A percentile compares a stretch with the other conserved stretches of the same genome.
Conservation (phyloP, 176 grass and related monocot species). For the Hsuehochloa calcarea region DNA sequence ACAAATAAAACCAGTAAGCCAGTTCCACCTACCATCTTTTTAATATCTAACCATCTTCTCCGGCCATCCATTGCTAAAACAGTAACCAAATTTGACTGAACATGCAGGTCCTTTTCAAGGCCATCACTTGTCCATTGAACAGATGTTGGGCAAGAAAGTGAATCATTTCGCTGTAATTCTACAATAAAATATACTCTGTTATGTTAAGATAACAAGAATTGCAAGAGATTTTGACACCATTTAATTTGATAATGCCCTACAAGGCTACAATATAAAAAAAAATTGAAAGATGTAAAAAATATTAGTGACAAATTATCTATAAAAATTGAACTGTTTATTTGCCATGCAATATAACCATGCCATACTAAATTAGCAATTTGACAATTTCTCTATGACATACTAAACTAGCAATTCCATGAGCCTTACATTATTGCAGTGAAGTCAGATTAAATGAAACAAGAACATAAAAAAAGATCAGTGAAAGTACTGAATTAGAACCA, state of each 20-base stretch:
- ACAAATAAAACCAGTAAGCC: neutral
- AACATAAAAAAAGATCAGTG: conserved; percentile 18
- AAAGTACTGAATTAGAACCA: neutral
- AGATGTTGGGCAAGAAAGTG: conserved; percentile 68
- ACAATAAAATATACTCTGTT: conserved; percentile 32
- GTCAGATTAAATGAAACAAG: conserved; percentile 11
- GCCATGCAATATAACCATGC: conserved; percentile 1
- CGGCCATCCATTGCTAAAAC: conserved; percentile 97
- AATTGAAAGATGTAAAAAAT: conserved; percentile 5
- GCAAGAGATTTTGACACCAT: neutral
- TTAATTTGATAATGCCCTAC: conserved; percentile 18
- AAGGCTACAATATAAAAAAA: neutral
- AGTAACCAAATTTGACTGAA: conserved; percentile 75
- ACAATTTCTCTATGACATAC: neutral
- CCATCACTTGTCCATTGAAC: conserved; percentile 74
- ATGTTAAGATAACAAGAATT: conserved; percentile 18
- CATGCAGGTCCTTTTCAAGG: conserved; percentile 93
- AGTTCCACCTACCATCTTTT: conserved; percentile 71
- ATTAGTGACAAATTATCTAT: neutral
- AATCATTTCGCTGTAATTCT: conserved; percentile 57
- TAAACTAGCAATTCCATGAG: neutral
- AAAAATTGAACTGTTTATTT: conserved; percentile 15
- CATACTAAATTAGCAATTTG: conserved; percentile 17
- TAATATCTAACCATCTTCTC: conserved; percentile 94
- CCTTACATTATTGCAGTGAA: conserved; percentile 14